phyloP scores from a whole-genome alignment of 2,329 filamentous ascomycete genomes.

The Ophiocordyceps camponoti-leonardi region DNA sequence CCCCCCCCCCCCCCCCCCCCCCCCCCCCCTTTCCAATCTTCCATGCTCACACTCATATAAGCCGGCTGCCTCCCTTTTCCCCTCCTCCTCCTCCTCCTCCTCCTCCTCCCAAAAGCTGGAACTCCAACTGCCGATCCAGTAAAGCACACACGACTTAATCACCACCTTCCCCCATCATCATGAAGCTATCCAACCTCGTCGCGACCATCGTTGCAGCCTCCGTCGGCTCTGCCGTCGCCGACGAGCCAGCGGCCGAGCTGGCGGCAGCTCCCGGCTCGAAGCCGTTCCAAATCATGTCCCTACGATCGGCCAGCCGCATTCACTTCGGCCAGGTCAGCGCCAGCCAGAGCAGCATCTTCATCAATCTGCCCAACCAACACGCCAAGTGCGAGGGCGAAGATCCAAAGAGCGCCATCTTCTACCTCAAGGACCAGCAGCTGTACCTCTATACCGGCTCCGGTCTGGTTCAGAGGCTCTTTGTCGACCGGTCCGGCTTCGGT shows the following conservation, averaged over 20 bases:
- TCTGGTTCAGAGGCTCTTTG: slow-evolving; percentile 29
- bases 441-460: slow-evolving; percentile 25
- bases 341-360: slow-evolving; percentile 21
- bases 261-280: slow-evolving; percentile 7
- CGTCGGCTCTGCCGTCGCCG: slow-evolving; percentile 6
- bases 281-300: slow-evolving; percentile 30
- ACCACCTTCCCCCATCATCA: slow-evolving; percentile 4
- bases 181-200: slow-evolving; percentile 13
- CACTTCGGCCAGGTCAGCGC: slow-evolving; percentile 30
- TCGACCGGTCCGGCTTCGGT: slow-evolving; percentile 43
- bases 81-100: no score
- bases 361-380: slow-evolving; percentile 25
- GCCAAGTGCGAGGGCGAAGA: slow-evolving; percentile 27
- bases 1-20: no score
- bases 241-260: slow-evolving; percentile 1
- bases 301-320: slow-evolving; percentile 29
- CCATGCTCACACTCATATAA: no score
- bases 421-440: slow-evolving; percentile 25
- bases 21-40: no score
- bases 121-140: no score
- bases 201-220: slow-evolving; percentile 10
- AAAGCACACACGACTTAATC: no score
- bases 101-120: no score
- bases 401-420: slow-evolving; percentile 30
- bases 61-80: no score